Percentiles rank a stretch among this genome's conserved stretches.
These are phyloP conservation scores for Neophaeococcomyces mojaviensis DNA, from an alignment of 2,329 filamentous ascomycete genomes.

Conservation along the genomic window DNA sequence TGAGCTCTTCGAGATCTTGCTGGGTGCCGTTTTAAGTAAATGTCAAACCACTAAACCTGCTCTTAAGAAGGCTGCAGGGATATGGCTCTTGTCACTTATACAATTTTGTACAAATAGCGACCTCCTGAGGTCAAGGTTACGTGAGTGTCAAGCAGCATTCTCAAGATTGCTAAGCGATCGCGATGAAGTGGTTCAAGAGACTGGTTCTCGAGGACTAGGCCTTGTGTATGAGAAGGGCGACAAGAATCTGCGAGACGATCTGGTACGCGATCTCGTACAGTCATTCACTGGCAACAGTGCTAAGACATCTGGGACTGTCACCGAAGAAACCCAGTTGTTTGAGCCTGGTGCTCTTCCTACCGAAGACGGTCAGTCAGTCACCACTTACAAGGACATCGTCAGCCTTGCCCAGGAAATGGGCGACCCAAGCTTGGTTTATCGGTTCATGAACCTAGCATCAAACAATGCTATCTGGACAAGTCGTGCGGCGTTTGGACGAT, in stretches of 20 bases:
- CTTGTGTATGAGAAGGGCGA: conserved; percentile 92
- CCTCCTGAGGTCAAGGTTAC: conserved; percentile 60
- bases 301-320: conserved; percentile 67
- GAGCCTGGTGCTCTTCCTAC: conserved; percentile 85
- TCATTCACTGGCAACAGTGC: conserved; percentile 75
- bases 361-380: conserved; percentile 79
- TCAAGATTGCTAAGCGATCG: conserved; percentile 78
- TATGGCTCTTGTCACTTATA: conserved; percentile 88
- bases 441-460: conserved; percentile 94
- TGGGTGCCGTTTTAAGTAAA: conserved; percentile 68
- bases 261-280: conserved; percentile 80
- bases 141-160: conserved; percentile 78
- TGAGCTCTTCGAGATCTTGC: conserved; percentile 44
- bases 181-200: conserved; percentile 93
- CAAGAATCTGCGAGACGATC: conserved; percentile 65
- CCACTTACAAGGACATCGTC: conserved; percentile 96
- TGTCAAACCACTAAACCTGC: conserved; percentile 82
- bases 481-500: conserved; percentile 89
- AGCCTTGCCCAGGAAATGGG: conserved; percentile 92
- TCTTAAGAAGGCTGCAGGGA: conserved; percentile 81
- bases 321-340: conserved; percentile 85
- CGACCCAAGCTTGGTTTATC: conserved; percentile 92
- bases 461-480: conserved; percentile 97
- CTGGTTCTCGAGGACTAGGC: conserved; percentile 81
- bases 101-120: conserved; percentile 77